Conservation (phyloP, 2,329 filamentous ascomycete genomes). For the Lasiodiplodia theobromae region DNA sequence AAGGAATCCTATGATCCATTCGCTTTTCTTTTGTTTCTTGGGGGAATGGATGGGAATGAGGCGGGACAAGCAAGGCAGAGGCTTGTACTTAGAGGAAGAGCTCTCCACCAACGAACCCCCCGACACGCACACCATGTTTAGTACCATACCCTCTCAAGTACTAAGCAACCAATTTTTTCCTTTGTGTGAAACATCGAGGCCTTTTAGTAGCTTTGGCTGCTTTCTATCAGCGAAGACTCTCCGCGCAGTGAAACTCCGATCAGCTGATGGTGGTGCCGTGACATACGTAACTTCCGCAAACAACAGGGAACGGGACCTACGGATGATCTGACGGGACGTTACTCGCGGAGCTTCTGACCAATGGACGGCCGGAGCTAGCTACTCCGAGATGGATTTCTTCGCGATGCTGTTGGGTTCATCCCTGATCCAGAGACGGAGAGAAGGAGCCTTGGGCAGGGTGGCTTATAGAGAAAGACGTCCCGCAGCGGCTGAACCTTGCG, state of each 20-base stretch:
- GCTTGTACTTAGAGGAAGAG: not conserved
- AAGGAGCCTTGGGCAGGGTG: not conserved
- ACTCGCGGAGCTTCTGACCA: not conserved
- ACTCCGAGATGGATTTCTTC: not conserved
- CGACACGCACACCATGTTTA: not conserved
- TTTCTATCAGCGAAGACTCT: not conserved
- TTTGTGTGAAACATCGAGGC: constrained; percentile 4
- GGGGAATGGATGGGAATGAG: not conserved
- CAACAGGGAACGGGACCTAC: not conserved
- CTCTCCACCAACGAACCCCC: not conserved
- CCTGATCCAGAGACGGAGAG: not conserved
- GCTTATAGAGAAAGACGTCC: not conserved
- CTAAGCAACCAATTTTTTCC: not conserved
- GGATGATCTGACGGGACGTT: not conserved
- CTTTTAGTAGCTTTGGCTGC: not conserved
- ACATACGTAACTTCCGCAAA: not conserved
- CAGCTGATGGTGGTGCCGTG: constrained; percentile 6
- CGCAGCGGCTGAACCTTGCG: not conserved
- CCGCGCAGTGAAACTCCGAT: not conserved
- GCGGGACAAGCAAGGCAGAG: not conserved
- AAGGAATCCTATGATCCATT: not conserved
- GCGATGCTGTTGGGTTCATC: not conserved
- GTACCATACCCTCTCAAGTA: not conserved
- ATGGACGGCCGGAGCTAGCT: not conserved
- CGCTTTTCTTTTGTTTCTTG: not conserved